Evolutionary conservation across 805 yeast species (phyloP).

Genomic region (Ogataea angusta): DNA sequence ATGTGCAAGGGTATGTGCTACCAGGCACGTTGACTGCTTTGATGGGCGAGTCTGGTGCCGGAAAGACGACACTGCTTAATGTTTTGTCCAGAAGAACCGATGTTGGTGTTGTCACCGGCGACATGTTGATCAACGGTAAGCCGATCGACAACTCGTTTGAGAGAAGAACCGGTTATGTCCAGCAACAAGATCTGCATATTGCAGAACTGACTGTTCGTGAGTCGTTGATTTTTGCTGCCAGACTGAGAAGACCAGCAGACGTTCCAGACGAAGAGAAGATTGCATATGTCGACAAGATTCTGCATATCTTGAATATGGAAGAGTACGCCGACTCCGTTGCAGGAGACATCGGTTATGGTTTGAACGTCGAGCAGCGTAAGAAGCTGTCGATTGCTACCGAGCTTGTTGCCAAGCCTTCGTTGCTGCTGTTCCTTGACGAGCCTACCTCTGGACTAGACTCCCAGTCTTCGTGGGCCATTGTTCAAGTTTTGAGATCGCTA

Average conservation of each 20-base stretch:
- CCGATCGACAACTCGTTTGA: conserved; percentile 46
- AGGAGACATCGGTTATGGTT: conserved; percentile 45
- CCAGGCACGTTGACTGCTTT: conserved; percentile 60
- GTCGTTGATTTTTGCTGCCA: conserved; percentile 46
- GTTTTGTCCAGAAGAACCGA: conserved; percentile 50
- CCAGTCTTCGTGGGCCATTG: conserved; percentile 57
- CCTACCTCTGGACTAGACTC: conserved; percentile 62
- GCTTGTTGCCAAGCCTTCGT: conserved; percentile 51
- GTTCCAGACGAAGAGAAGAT: conserved; percentile 41
- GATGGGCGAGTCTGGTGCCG: conserved; percentile 67
- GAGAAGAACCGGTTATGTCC: conserved; percentile 55
- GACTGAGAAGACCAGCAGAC: conserved; percentile 42
- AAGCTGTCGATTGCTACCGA: conserved; percentile 54
- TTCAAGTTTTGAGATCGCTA: conserved; percentile 46
- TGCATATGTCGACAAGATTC: conserved; percentile 41
- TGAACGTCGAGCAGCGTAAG: conserved; percentile 54
- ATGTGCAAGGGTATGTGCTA: conserved; percentile 42
- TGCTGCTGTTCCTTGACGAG: conserved; percentile 54
- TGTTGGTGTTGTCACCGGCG: conserved; percentile 54
- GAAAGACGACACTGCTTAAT: conserved; percentile 57
- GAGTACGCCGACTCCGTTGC: conserved; percentile 50
- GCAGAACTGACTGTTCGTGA: conserved; percentile 51
- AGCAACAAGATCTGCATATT: conserved; percentile 53
- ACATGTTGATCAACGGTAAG: conserved; percentile 51
- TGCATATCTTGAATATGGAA: conserved; percentile 39